A percentile compares a stretch with the other conserved stretches of the same genome.
Conservation (phyloP, 140 eudicot species). For the Cichorium intybus region DNA sequence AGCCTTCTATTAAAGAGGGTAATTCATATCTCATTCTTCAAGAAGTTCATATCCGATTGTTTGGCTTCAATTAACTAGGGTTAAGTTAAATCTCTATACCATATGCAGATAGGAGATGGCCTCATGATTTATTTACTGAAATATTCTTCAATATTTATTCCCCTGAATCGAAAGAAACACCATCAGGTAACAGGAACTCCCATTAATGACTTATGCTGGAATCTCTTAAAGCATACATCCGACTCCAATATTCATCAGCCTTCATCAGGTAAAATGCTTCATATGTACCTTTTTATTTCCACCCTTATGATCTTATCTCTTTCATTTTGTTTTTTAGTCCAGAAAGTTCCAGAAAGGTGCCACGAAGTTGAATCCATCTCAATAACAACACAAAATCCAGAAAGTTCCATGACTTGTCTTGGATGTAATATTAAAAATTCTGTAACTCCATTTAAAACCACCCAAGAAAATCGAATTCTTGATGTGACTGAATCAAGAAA, state of each 20-base stretch:
- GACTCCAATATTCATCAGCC: conserved; percentile 14
- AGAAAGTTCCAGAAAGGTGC: conserved; percentile 27
- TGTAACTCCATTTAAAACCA: not conserved
- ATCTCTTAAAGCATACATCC: conserved; percentile 15
- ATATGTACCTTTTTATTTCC: not conserved
- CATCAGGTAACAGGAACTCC: conserved; percentile 78
- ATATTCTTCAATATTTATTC: conserved; percentile 60
- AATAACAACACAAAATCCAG: conserved; percentile 23
- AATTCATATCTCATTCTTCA: conserved; percentile 4
- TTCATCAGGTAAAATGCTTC: conserved; percentile 13
- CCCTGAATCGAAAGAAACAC: conserved; percentile 47
- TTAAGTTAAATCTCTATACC: conserved; percentile 10
- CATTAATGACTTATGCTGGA: conserved; percentile 36
- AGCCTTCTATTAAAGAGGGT: conserved; percentile 56
- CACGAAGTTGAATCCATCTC: conserved; percentile 22
- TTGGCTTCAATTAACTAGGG: not conserved
- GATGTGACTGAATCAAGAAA: conserved; percentile 31
- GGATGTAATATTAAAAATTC: conserved; percentile 17
- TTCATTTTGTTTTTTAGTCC: not conserved
- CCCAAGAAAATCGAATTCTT: conserved; percentile 25
- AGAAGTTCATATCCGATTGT: no score
- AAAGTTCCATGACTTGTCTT: conserved; percentile 16
- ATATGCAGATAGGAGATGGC: conserved; percentile 74
- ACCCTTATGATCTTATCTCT: not conserved
- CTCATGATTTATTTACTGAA: conserved; percentile 61